Percentiles rank a stretch among this genome's conserved stretches.
Conservation (phyloP, 2,329 filamentous ascomycete species). For the Cordyceps cateniannulata region DNA sequence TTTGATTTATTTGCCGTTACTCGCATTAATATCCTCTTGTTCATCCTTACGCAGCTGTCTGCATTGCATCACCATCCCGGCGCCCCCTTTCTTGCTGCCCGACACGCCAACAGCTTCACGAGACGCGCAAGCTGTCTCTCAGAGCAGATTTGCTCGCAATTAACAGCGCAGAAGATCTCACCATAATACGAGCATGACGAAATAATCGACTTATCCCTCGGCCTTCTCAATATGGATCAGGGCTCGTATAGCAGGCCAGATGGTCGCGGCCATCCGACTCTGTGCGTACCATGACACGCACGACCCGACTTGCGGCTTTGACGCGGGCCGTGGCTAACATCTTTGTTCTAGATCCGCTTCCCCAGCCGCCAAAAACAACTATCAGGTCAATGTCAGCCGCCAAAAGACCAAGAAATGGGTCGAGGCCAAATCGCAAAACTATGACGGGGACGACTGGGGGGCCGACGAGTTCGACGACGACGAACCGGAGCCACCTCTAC, state of each 20-base stretch:
- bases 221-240: constrained; percentile 6
- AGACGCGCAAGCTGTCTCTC: neutral
- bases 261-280: constrained; percentile 9
- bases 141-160: neutral
- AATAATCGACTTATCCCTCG: neutral
- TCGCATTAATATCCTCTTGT: neutral
- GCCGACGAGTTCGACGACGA: constrained; percentile 60
- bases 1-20: neutral
- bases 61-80: neutral
- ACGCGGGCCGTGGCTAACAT: neutral
- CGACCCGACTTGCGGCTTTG: neutral
- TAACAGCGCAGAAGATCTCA: neutral
- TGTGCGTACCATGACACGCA: constrained; percentile 1
- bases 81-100: neutral
- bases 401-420: constrained; percentile 94
- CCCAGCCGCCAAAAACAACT: constrained; percentile 32
- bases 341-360: neutral
- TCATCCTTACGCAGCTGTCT: neutral
- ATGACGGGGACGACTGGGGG: constrained; percentile 93
- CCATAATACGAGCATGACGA: neutral
- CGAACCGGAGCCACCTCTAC: constrained; percentile 24
- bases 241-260: constrained; percentile 13
- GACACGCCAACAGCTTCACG: neutral
- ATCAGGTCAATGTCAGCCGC: constrained; percentile 81
- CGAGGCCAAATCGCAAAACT: constrained; percentile 77